Conservation (phyloP, 1,284 basidiomycete species). For the Cerrena zonata region DNA sequence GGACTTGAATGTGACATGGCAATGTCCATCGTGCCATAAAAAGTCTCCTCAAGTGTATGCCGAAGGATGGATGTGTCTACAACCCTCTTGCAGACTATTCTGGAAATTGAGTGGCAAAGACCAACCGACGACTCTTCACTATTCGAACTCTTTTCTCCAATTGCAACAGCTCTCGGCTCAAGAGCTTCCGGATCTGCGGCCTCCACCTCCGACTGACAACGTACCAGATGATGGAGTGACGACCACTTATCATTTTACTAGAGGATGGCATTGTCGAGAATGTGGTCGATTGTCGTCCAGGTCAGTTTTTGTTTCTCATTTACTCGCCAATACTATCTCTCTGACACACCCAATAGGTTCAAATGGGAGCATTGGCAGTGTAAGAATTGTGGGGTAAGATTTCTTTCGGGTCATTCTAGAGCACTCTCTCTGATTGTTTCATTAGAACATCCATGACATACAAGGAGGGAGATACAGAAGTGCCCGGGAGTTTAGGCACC, state of each 20-base stretch:
- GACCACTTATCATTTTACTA: conserved; percentile 51
- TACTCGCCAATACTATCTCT: conserved; percentile 1
- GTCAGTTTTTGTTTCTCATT: conserved; percentile 47
- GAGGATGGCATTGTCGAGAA: conserved; percentile 59
- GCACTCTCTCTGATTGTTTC: not conserved
- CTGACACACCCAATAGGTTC: conserved; percentile 34
- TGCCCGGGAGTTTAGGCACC: conserved; percentile 9
- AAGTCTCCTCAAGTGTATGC: conserved; percentile 49
- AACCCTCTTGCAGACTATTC: conserved; percentile 48
- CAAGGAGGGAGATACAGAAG: conserved; percentile 1
- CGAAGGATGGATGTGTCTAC: conserved; percentile 57
- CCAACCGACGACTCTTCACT: conserved; percentile 35
- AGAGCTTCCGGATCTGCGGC: conserved; percentile 26
- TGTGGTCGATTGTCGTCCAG: conserved; percentile 71
- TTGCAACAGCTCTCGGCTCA: conserved; percentile 21
- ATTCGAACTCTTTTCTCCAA: conserved; percentile 43
- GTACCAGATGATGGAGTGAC: conserved; percentile 31
- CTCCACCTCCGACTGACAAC: conserved; percentile 27
- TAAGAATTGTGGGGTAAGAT: conserved; percentile 43
- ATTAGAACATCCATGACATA: not conserved
- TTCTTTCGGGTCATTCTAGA: no score
- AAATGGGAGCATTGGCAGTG: conserved; percentile 75
- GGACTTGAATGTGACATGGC: not conserved
- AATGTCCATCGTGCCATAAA: conserved; percentile 14
- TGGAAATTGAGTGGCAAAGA: conserved; percentile 37